Percentiles rank a stretch among this genome's conserved stretches.
phyloP scores from a whole-genome alignment of 148 eudicot species.

The Limonium bicolor region DNA sequence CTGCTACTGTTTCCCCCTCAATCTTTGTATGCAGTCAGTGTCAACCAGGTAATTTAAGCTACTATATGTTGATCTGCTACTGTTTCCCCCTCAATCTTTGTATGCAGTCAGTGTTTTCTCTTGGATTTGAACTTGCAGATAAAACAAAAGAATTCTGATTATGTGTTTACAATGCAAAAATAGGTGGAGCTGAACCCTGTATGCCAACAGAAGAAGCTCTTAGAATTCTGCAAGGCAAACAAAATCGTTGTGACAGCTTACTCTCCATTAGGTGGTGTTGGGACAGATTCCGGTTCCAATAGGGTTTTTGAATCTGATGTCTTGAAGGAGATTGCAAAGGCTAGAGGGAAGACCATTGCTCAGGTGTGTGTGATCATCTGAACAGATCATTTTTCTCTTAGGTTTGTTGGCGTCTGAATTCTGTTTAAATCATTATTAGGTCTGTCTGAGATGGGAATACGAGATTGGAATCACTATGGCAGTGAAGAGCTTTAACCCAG shows the following conservation, averaged over 20 bases:
- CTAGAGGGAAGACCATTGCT: conserved; percentile 40
- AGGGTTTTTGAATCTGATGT: conserved; percentile 26
- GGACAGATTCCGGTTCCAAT: conserved; percentile 30
- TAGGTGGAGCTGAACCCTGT: conserved; percentile 53
- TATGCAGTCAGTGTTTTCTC: no score
- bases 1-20: no score
- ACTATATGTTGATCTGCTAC: no score
- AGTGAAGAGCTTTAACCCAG: conserved; percentile 42
- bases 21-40: no score
- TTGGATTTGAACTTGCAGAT: no score
- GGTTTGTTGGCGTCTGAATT: no score
- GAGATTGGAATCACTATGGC: conserved; percentile 35
- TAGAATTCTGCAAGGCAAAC: conserved; percentile 33
- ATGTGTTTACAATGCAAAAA: conserved; percentile 4
- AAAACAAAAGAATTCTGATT: no score
- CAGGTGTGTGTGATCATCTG: conserved; percentile 23
- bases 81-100: no score
- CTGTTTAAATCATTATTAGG: no score
- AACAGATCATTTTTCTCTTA: no score
- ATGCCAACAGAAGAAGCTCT: conserved; percentile 59
- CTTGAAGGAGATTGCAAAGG: conserved; percentile 32
- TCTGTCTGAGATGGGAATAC: conserved; percentile 34
- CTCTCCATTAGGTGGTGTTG: conserved; percentile 29
- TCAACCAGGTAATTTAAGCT: no score
- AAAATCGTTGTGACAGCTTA: conserved; percentile 31